These are phyloP conservation scores for Linum tenue DNA, from an alignment of 345 rosid species.

Conservation along the genomic window DNA sequence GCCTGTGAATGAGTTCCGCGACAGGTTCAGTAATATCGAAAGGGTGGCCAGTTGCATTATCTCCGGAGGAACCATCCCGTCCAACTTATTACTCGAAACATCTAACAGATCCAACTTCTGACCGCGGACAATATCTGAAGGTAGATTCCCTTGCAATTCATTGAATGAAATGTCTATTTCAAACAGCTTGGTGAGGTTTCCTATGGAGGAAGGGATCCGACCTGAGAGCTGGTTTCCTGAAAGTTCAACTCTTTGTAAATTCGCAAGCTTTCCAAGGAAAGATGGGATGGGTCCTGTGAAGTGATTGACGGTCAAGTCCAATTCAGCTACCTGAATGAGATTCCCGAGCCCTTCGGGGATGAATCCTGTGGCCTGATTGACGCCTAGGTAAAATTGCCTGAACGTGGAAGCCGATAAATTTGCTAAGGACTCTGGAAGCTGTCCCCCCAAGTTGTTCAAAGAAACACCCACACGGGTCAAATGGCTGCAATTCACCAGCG, in stretches of 20 bases:
- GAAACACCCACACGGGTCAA: conserved; percentile 3
- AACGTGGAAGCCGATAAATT: conserved; percentile 18
- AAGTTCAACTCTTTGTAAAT: background rate
- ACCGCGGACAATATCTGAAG: conserved; percentile 2
- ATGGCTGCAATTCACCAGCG: conserved; percentile 18
- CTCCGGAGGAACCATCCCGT: conserved; percentile 5
- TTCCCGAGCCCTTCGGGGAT: conserved; percentile 7
- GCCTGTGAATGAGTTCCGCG: conserved; percentile 4
- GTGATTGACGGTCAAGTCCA: conserved; percentile 4
- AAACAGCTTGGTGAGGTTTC: conserved; percentile 14
- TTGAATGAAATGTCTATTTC: conserved; percentile 22
- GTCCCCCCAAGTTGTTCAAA: conserved; percentile 15
- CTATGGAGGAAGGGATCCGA: conserved; percentile 1
- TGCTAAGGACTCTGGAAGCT: conserved; percentile 15
- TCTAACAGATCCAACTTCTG: background rate
- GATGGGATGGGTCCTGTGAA: conserved; percentile 17
- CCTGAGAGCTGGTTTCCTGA: background rate
- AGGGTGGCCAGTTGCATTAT: conserved; percentile 1
- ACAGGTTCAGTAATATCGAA: background rate
- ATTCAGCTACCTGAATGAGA: background rate
- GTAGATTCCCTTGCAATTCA: conserved; percentile 4
- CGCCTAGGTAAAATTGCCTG: background rate
- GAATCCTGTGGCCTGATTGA: conserved; percentile 6
- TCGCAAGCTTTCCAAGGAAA: background rate
- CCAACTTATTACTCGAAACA: conserved; percentile 5